phyloP scores from a whole-genome alignment of 106 monocot species.

The Dioscorea zingiberensis region DNA sequence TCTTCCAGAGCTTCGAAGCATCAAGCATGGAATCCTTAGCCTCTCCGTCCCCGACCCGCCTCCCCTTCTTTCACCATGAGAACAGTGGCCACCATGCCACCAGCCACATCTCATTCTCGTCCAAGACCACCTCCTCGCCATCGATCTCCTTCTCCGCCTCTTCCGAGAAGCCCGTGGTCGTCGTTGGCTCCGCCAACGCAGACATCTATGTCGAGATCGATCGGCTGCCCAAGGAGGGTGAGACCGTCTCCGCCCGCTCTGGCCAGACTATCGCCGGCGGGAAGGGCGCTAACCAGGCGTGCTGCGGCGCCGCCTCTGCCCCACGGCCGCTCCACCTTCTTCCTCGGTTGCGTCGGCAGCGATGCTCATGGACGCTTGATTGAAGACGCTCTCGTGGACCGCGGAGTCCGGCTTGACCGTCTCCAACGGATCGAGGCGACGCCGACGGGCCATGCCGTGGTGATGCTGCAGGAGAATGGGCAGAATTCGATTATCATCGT shows the following conservation, averaged over 20 bases:
- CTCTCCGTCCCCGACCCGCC: background rate
- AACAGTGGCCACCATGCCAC: background rate
- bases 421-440: slow-evolving; percentile 28
- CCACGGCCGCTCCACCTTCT: slow-evolving; percentile 43
- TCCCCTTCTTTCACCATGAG: background rate
- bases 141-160: slow-evolving; percentile 9
- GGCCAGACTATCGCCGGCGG: slow-evolving; percentile 83
- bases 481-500: slow-evolving; percentile 90
- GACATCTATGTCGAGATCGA: slow-evolving; percentile 93
- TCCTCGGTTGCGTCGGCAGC: slow-evolving; percentile 75
- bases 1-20: background rate
- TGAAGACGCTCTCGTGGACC: slow-evolving; percentile 52
- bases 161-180: slow-evolving; percentile 42
- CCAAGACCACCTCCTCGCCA: background rate
- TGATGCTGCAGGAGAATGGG: slow-evolving; percentile 75
- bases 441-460: slow-evolving; percentile 91
- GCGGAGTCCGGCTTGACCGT: slow-evolving; percentile 41
- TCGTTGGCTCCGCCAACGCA: slow-evolving; percentile 98
- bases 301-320: slow-evolving; percentile 69
- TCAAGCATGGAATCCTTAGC: background rate
- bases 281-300: slow-evolving; percentile 99
- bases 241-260: slow-evolving; percentile 63
- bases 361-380: slow-evolving; percentile 77
- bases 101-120: slow-evolving; percentile 3
- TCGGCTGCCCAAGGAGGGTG: slow-evolving; percentile 64